A percentile compares a stretch with the other conserved stretches of the same genome.
Conservation (phyloP, 129 eudicot genomes). For the Mikania micrantha region DNA sequence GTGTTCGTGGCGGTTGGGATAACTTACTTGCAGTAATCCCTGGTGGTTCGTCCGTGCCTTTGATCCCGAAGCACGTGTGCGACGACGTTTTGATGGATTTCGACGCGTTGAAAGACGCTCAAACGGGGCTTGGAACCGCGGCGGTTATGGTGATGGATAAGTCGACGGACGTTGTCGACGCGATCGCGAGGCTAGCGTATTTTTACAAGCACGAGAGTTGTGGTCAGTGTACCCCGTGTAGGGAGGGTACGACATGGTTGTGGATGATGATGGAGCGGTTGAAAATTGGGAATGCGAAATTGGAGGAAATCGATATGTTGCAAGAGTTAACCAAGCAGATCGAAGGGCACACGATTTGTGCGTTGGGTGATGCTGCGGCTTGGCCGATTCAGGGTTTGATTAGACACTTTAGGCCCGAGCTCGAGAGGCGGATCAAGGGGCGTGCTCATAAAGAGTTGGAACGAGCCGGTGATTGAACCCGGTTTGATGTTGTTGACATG, state of each 20-base stretch:
- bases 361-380: slow-evolving; percentile 91
- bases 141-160: slow-evolving; percentile 90
- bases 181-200: slow-evolving; percentile 30
- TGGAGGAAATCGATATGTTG: slow-evolving; percentile 91
- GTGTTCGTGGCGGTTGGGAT: slow-evolving; percentile 92
- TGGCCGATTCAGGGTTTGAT: slow-evolving; percentile 98
- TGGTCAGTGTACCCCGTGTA: slow-evolving; percentile 90
- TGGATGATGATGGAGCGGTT: slow-evolving; percentile 91
- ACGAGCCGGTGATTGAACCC: slow-evolving; percentile 23
- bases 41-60: slow-evolving; percentile 80
- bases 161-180: slow-evolving; percentile 77
- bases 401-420: slow-evolving; percentile 82
- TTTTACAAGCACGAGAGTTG: slow-evolving; percentile 93
- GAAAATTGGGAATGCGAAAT: slow-evolving; percentile 77
- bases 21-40: slow-evolving; percentile 79
- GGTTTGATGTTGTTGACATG: background rate
- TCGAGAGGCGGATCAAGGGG: slow-evolving; percentile 79
- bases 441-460: slow-evolving; percentile 58
- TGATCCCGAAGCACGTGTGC: slow-evolving; percentile 39
- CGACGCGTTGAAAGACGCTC: slow-evolving; percentile 72
- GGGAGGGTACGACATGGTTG: slow-evolving; percentile 91
- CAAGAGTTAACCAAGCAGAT: slow-evolving; percentile 91
- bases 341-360: slow-evolving; percentile 94
- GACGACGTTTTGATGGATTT: slow-evolving; percentile 88
- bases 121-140: slow-evolving; percentile 77